phyloP scores from a whole-genome alignment of 352 stramenopile genomes.

The Phytopythium mirpurense region DNA sequence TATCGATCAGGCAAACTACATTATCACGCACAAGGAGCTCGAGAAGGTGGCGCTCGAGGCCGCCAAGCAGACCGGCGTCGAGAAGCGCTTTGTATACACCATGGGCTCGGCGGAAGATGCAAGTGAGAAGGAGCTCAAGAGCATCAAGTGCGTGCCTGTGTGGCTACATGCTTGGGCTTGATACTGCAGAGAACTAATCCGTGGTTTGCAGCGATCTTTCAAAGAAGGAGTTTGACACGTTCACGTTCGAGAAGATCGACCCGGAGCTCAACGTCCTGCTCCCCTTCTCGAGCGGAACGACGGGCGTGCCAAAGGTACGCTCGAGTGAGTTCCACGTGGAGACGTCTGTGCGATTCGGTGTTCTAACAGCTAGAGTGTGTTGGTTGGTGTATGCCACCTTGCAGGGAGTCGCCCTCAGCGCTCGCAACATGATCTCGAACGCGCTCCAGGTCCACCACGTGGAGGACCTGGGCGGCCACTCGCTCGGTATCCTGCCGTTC shows the following conservation, averaged over 20 bases:
- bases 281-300: constrained; percentile 94
- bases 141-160: constrained; percentile 33
- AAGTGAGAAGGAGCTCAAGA: constrained; percentile 27
- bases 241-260: constrained; percentile 44
- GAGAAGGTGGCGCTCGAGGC: constrained; percentile 42
- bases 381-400: too few species aligned
- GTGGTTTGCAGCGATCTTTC: constrained; percentile 27
- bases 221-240: constrained; percentile 28
- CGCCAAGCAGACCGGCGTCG: constrained; percentile 19
- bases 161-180: neutral
- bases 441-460: constrained; percentile 76
- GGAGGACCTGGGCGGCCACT: constrained; percentile 47
- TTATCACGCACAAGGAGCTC: constrained; percentile 51
- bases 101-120: constrained; percentile 21
- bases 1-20: constrained; percentile 29
- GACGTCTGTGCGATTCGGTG: too few species aligned
- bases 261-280: constrained; percentile 51
- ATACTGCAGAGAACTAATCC: too few species aligned
- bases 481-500: constrained; percentile 84
- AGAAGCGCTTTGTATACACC: constrained; percentile 40
- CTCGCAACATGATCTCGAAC: constrained; percentile 89
- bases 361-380: too few species aligned
- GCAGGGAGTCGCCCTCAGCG: constrained; percentile 64
- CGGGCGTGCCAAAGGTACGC: constrained; percentile 77
- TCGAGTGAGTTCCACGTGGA: neutral